Percentiles rank a stretch among this genome's conserved stretches.
Conservation (phyloP, 768 basidiomycete genomes). For the Mycena floridula region DNA sequence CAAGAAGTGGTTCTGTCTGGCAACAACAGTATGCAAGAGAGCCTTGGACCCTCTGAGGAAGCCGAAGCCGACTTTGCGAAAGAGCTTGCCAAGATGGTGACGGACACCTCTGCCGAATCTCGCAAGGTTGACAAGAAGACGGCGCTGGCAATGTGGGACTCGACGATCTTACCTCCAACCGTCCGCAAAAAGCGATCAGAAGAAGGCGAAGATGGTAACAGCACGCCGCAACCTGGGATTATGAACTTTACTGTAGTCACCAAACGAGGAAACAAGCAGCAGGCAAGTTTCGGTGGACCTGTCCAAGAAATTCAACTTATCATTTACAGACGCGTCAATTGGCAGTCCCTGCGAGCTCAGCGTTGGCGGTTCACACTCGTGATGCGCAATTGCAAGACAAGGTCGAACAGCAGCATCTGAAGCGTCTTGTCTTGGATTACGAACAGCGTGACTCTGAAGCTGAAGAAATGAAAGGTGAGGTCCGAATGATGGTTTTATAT, state of each 20-base stretch:
- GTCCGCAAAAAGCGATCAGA: conserved; percentile 60
- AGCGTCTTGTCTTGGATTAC: conserved; percentile 88
- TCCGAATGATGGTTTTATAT: neutral
- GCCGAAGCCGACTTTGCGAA: conserved; percentile 92
- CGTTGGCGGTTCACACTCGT: conserved; percentile 86
- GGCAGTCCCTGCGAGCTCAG: conserved; percentile 80
- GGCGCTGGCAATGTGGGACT: conserved; percentile 84
- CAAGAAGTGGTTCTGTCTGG: conserved; percentile 63
- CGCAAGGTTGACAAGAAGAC: conserved; percentile 87
- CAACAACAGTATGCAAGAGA: conserved; percentile 52
- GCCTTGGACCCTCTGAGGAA: conserved; percentile 79
- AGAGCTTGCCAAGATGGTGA: conserved; percentile 93
- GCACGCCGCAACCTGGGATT: conserved; percentile 30
- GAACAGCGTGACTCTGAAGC: conserved; percentile 88
- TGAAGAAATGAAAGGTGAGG: conserved; percentile 69
- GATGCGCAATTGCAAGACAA: conserved; percentile 90
- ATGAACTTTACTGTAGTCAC: conserved; percentile 95
- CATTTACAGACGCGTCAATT: conserved; percentile 77
- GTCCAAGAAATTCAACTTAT: conserved; percentile 7
- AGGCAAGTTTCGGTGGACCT: conserved; percentile 44
- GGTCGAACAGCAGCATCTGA: conserved; percentile 95
- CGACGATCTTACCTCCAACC: conserved; percentile 66
- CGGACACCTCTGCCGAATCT: conserved; percentile 77
- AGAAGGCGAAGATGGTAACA: conserved; percentile 43
- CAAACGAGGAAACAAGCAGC: conserved; percentile 90